Percentiles rank a stretch among this genome's conserved stretches.
These are phyloP conservation scores for Fragilaria radians DNA, from an alignment of 108 stramenopile genomes.

Conservation along the genomic window DNA sequence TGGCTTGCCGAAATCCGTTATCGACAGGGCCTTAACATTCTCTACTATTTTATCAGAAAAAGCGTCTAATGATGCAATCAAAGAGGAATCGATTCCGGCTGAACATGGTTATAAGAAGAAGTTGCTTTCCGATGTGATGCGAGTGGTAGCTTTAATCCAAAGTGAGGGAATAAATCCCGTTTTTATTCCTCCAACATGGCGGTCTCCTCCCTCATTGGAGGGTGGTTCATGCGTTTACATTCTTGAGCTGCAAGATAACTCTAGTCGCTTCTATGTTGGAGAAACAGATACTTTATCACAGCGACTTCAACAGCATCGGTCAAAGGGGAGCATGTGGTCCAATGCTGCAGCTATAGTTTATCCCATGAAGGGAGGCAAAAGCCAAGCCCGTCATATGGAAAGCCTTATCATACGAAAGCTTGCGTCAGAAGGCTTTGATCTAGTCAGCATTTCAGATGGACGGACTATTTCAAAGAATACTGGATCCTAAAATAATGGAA, in stretches of 20 bases:
- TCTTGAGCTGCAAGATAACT: slow-evolving; percentile 32
- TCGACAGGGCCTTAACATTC: slow-evolving; percentile 66
- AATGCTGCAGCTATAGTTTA: slow-evolving; percentile 33
- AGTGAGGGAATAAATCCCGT: slow-evolving; percentile 24
- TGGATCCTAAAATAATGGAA: no score
- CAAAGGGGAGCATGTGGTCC: slow-evolving; percentile 45
- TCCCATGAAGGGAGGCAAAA: slow-evolving; percentile 50
- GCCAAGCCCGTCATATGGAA: slow-evolving; percentile 58
- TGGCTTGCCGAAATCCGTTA: slow-evolving; percentile 60
- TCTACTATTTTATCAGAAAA: slow-evolving; percentile 16
- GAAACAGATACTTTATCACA: slow-evolving; percentile 69
- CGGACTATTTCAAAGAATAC: no score
- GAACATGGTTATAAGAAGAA: slow-evolving; percentile 1
- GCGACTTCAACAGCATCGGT: slow-evolving; percentile 61
- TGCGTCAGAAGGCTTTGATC: slow-evolving; percentile 45
- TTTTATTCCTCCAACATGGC: slow-evolving; percentile 35
- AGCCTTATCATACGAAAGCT: slow-evolving; percentile 58
- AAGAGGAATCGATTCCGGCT: background rate
- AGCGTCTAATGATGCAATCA: slow-evolving; percentile 9
- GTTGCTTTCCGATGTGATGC: no score
- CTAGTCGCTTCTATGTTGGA: slow-evolving; percentile 72
- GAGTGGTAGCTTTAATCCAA: no score
- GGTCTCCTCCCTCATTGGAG: slow-evolving; percentile 61
- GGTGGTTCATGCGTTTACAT: slow-evolving; percentile 81
- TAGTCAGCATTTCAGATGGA: slow-evolving; percentile 61